phyloP scores from a whole-genome alignment of 768 basidiomycete species.

The Pleurotus eryngii region DNA sequence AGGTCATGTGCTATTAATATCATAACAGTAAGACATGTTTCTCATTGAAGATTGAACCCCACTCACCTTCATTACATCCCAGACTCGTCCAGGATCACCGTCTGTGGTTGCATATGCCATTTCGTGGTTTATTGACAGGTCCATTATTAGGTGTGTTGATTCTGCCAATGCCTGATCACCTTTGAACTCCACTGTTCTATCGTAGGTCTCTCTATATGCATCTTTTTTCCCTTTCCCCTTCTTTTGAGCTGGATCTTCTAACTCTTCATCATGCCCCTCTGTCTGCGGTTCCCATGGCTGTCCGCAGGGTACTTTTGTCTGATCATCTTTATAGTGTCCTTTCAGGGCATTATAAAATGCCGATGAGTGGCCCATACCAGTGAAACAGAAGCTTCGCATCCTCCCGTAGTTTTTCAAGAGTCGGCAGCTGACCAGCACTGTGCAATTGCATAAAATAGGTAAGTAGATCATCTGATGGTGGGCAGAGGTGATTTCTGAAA shows the following conservation, averaged over 20 bases:
- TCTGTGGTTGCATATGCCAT: slow-evolving; percentile 21
- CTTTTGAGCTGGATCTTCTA: neutral
- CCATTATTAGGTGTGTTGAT: slow-evolving; percentile 22
- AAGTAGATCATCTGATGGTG: neutral
- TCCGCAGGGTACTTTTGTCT: neutral
- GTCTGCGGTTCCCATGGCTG: neutral
- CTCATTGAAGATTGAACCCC: neutral
- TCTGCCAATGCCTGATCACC: slow-evolving; percentile 23
- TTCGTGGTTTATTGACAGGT: slow-evolving; percentile 22
- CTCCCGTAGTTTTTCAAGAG: neutral
- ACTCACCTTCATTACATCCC: slow-evolving; percentile 27
- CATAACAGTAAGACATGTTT: neutral
- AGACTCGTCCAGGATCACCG: slow-evolving; percentile 31
- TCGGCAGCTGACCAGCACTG: neutral
- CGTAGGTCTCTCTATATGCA: no score
- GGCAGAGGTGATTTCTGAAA: no score
- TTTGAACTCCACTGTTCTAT: neutral
- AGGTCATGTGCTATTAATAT: slow-evolving; percentile 20
- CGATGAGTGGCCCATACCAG: neutral
- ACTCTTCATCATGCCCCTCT: neutral
- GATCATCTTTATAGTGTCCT: neutral
- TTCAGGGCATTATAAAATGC: neutral
- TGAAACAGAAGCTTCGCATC: neutral
- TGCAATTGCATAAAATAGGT: neutral
- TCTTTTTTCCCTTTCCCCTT: no score